These are phyloP conservation scores for Ensete ventricosum DNA, from an alignment of 176 grass and related monocot species.

Conservation along the genomic window DNA sequence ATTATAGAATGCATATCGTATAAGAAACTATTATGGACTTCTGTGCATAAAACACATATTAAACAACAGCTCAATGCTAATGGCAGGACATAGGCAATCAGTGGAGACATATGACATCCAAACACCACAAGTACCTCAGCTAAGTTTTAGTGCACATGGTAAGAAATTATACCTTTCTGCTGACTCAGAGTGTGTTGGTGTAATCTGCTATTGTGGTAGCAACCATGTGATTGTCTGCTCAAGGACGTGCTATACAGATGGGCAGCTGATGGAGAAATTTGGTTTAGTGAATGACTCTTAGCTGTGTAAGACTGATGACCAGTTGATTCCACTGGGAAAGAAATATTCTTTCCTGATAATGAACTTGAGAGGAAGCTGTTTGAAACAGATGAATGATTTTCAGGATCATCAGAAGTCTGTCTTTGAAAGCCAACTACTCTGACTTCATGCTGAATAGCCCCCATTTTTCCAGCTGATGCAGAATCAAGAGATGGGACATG, in stretches of 20 bases:
- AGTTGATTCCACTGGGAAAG: slow-evolving; percentile 21
- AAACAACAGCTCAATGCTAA: no score
- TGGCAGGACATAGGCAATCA: no score
- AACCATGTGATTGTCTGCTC: slow-evolving; percentile 26
- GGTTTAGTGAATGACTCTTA: slow-evolving; percentile 33
- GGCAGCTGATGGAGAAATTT: slow-evolving; percentile 27
- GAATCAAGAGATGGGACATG: slow-evolving; percentile 22
- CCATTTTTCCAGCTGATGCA: slow-evolving; percentile 27
- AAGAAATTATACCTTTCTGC: no score
- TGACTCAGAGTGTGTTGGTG: no score
- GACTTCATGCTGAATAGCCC: slow-evolving; percentile 29
- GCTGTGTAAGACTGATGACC: slow-evolving; percentile 26
- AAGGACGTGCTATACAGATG: slow-evolving; percentile 27
- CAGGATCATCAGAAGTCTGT: slow-evolving; percentile 15
- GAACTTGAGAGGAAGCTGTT: slow-evolving; percentile 20
- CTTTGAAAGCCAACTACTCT: slow-evolving; percentile 30
- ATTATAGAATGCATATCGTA: no score
- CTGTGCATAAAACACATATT: no score
- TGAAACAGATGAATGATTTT: slow-evolving; percentile 27
- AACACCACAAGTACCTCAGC: no score
- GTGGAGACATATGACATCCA: no score
- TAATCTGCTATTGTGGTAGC: slow-evolving; percentile 26
- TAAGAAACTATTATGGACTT: no score
- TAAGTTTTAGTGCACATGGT: no score
- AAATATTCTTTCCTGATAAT: slow-evolving; percentile 29